Evolutionary conservation across 768 basidiomycete species (phyloP).

Genomic region (Suillus discolor): DNA sequence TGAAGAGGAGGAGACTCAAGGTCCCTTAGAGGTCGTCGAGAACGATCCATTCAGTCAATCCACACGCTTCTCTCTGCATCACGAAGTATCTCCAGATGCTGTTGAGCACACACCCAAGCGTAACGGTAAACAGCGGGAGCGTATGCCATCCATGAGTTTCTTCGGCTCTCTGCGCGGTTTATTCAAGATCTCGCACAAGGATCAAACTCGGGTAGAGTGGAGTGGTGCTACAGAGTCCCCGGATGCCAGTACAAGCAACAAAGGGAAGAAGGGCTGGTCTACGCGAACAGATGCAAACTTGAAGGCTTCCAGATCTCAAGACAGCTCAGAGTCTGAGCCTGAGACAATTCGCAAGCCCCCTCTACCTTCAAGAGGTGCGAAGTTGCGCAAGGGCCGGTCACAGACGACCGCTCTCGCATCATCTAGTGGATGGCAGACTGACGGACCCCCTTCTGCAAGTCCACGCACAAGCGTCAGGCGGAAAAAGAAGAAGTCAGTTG

Average conservation of each 20-base stretch:
- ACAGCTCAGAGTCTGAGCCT: conserved; percentile 23
- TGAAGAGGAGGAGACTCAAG: conserved; percentile 19
- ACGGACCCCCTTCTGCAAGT: conserved; percentile 13
- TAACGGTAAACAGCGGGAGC: conserved; percentile 20
- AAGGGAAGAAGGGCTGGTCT: conserved; percentile 24
- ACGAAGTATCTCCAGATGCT: neutral
- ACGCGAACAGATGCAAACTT: conserved; percentile 30
- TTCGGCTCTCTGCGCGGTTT: conserved; percentile 30
- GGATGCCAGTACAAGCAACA: neutral
- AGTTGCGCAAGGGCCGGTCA: conserved; percentile 16
- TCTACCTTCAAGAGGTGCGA: conserved; percentile 8
- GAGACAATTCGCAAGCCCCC: neutral
- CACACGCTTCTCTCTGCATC: conserved; percentile 15
- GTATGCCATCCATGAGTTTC: conserved; percentile 22
- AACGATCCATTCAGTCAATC: conserved; percentile 25
- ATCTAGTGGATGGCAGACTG: conserved; percentile 23
- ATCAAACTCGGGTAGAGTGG: conserved; percentile 17
- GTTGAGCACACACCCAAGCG: neutral
- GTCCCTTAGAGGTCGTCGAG: conserved; percentile 25
- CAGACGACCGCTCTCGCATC: neutral
- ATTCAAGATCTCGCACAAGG: conserved; percentile 22
- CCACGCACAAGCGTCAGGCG: conserved; percentile 13
- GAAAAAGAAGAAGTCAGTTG: conserved; percentile 23
- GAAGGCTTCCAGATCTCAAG: conserved; percentile 3
- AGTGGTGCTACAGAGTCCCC: conserved; percentile 9